These are phyloP conservation scores for Escallonia rubra DNA, from an alignment of 129 eudicot genomes.

Conservation along the genomic window DNA sequence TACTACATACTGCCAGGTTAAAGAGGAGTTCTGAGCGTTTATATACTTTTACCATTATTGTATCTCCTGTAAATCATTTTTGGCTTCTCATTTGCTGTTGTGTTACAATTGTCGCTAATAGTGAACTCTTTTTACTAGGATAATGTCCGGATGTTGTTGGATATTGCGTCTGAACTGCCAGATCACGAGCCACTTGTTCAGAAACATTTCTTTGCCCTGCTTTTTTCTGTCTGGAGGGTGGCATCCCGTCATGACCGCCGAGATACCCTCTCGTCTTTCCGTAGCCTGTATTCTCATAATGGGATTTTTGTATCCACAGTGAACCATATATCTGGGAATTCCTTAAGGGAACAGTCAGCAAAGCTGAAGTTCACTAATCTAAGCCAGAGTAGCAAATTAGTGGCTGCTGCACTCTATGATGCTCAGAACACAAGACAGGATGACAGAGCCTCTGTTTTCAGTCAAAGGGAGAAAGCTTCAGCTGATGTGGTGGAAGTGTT, in stretches of 20 bases:
- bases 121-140: slow-evolving; percentile 41
- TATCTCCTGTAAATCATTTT: no score
- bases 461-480: slow-evolving; percentile 32
- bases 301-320: slow-evolving; percentile 18
- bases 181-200: slow-evolving; percentile 79
- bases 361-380: slow-evolving; percentile 48
- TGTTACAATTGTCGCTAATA: no score
- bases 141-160: slow-evolving; percentile 64
- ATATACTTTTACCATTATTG: no score
- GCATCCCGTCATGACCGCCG: slow-evolving; percentile 18
- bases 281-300: slow-evolving; percentile 20
- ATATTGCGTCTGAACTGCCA: slow-evolving; percentile 60
- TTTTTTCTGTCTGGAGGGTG: slow-evolving; percentile 63
- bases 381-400: slow-evolving; percentile 48
- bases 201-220: slow-evolving; percentile 71
- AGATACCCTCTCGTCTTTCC: slow-evolving; percentile 18
- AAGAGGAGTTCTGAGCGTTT: no score
- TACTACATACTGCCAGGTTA: no score
- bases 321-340: slow-evolving; percentile 22
- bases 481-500: slow-evolving; percentile 29
- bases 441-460: slow-evolving; percentile 19
- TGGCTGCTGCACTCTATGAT: slow-evolving; percentile 58
- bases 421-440: slow-evolving; percentile 28
- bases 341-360: slow-evolving; percentile 23
- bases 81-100: no score